Percentiles rank a stretch among this genome's conserved stretches.
Evolutionary conservation across 345 rosid species (phyloP).

Genomic region (Syzygium aromaticum): DNA sequence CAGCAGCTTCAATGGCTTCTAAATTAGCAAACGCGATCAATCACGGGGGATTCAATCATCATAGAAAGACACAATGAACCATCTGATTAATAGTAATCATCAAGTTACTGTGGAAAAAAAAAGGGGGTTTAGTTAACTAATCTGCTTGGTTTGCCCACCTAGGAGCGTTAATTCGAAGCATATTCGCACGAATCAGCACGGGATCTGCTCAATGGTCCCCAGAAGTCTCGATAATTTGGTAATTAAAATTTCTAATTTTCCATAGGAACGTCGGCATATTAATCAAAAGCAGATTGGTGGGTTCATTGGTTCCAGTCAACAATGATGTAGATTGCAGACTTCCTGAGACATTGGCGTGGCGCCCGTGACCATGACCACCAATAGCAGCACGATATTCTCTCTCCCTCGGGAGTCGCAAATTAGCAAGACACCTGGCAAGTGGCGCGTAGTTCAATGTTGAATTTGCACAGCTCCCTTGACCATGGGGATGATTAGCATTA

Average conservation of each 20-base stretch:
- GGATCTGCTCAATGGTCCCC: neutral
- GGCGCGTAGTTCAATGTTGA: neutral
- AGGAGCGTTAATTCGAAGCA: neutral
- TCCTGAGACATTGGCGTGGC: neutral
- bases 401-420: neutral
- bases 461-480: neutral
- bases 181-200: neutral
- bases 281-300: neutral
- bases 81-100: neutral
- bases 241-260: neutral
- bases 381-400: neutral
- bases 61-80: neutral
- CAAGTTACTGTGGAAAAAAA: neutral
- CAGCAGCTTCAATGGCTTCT: neutral
- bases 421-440: neutral
- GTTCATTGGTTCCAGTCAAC: neutral
- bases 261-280: neutral
- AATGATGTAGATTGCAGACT: neutral
- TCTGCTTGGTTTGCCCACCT: neutral
- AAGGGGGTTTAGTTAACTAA: neutral
- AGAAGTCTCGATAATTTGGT: neutral
- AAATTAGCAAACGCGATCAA: neutral
- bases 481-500: neutral
- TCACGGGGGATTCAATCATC: neutral
- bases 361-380: neutral